These are phyloP conservation scores for Erodium moschatum DNA, from an alignment of 441 rosid genomes.

Conservation along the genomic window DNA sequence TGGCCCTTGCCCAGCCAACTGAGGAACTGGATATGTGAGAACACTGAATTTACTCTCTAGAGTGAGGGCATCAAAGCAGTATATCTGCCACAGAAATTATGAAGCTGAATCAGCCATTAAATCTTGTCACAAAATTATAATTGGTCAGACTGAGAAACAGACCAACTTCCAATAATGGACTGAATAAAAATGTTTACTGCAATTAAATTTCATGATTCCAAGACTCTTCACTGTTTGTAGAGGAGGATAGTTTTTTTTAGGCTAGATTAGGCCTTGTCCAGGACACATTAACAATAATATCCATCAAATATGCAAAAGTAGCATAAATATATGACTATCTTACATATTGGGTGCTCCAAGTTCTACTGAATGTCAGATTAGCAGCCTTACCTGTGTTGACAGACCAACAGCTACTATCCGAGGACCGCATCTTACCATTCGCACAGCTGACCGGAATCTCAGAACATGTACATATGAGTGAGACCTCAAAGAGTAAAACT, in stretches of 20 bases:
- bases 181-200: not conserved
- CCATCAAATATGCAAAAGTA: constrained; percentile 8
- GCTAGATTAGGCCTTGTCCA: not conserved
- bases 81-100: constrained; percentile 53
- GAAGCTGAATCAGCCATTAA: constrained; percentile 20
- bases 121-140: constrained; percentile 7
- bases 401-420: constrained; percentile 83
- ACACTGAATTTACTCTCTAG: constrained; percentile 88
- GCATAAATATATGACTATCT: constrained; percentile 10
- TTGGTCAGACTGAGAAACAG: constrained; percentile 6
- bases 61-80: constrained; percentile 83
- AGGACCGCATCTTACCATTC: constrained; percentile 89
- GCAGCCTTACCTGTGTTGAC: constrained; percentile 61
- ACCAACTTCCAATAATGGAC: constrained; percentile 7
- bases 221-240: not conserved
- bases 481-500: constrained; percentile 75
- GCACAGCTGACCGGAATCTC: constrained; percentile 83
- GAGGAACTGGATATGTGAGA: constrained; percentile 89
- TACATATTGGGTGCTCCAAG: constrained; percentile 11
- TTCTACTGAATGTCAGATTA: constrained; percentile 14
- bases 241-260: not conserved
- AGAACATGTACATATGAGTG: constrained; percentile 25
- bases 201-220: constrained; percentile 3
- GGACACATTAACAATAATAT: constrained; percentile 13
- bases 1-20: constrained; percentile 58